Evolutionary conservation across 1,284 basidiomycete genomes (phyloP).

Genomic region (Gymnopus androsaceus): DNA sequence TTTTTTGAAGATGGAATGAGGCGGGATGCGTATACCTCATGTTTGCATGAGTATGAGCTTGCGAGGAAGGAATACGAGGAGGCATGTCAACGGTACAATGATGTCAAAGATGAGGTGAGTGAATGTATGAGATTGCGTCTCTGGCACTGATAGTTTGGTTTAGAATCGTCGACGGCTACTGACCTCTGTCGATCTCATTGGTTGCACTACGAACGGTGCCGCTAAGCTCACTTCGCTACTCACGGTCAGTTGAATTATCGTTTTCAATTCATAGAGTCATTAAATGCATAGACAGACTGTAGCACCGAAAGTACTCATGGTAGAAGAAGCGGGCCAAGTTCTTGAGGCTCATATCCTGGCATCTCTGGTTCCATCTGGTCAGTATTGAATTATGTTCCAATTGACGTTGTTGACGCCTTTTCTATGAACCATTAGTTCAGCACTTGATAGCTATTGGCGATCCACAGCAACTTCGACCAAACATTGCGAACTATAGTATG

Average conservation of each 20-base stretch:
- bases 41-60: conserved; percentile 36
- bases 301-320: conserved; percentile 54
- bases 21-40: conserved; percentile 25
- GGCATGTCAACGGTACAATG: conserved; percentile 29
- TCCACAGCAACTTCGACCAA: conserved; percentile 70
- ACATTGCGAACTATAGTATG: conserved; percentile 63
- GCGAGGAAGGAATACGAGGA: conserved; percentile 31
- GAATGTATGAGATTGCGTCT: not conserved
- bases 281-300: conserved; percentile 40
- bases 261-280: not conserved
- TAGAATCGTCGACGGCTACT: conserved; percentile 50
- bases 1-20: conserved; percentile 33
- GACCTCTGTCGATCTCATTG: conserved; percentile 59
- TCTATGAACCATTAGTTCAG: conserved; percentile 35
- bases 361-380: conserved; percentile 54
- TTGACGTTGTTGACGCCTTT: not conserved
- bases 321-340: conserved; percentile 79
- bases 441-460: conserved; percentile 74
- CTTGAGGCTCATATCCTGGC: conserved; percentile 72
- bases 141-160: not conserved
- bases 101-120: conserved; percentile 41
- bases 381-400: conserved; percentile 19
- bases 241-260: conserved; percentile 39
- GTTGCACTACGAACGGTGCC: conserved; percentile 75
- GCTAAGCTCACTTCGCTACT: conserved; percentile 62